Percentiles rank a stretch among this genome's conserved stretches.
Evolutionary conservation across 192 early-diverging fungal genomes (phyloP).

Genomic region (Coemansia sp.): DNA sequence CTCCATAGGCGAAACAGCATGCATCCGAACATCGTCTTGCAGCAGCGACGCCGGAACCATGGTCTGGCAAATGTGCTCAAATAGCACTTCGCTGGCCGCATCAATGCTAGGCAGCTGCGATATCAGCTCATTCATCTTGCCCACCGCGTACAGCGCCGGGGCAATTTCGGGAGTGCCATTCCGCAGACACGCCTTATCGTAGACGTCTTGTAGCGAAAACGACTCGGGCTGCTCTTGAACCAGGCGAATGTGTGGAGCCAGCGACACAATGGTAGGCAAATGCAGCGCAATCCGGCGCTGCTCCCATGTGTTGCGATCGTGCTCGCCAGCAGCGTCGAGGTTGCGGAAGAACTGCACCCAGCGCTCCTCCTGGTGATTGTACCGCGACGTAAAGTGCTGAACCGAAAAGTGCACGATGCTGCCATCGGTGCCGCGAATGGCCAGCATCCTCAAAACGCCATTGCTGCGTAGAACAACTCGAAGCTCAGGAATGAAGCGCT

Average conservation of each 20-base stretch:
- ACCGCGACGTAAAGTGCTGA: constrained; percentile 88
- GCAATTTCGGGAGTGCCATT: constrained; percentile 81
- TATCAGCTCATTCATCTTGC: constrained; percentile 56
- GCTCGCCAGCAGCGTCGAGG: constrained; percentile 80
- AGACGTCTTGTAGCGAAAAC: constrained; percentile 88
- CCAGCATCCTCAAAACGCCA: constrained; percentile 72
- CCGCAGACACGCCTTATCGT: constrained; percentile 79
- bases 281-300: constrained; percentile 69
- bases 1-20: constrained; percentile 78
- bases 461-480: constrained; percentile 74
- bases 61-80: constrained; percentile 79
- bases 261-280: constrained; percentile 91
- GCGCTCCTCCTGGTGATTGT: constrained; percentile 91
- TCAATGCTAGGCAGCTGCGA: constrained; percentile 59
- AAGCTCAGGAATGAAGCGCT: constrained; percentile 92
- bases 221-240: constrained; percentile 91
- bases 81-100: constrained; percentile 77
- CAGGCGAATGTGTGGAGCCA: constrained; percentile 88
- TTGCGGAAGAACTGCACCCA: constrained; percentile 94
- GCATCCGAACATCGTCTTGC: constrained; percentile 72
- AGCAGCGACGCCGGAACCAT: constrained; percentile 86
- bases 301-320: constrained; percentile 67
- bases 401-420: constrained; percentile 86
- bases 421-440: constrained; percentile 90
- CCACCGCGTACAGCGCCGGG: constrained; percentile 76